Evolutionary conservation across 805 yeast genomes (phyloP).

Genomic region (Schwanniomyces occidentalis): DNA sequence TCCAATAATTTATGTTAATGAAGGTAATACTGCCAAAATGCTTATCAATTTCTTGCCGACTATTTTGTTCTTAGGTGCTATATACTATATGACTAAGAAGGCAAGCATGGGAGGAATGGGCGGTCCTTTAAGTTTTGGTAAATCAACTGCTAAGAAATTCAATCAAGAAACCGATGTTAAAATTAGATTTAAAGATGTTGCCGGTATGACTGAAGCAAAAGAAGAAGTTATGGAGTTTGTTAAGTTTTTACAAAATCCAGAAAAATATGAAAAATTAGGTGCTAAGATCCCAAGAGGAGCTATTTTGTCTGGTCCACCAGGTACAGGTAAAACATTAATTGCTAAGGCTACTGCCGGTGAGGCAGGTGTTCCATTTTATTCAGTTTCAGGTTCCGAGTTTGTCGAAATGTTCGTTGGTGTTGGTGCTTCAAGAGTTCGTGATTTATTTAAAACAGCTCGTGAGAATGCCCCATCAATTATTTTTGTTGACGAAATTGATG

Average conservation of each 20-base stretch:
- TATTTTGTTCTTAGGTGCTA: slow-evolving; percentile 80
- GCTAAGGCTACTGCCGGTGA: slow-evolving; percentile 99
- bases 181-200: slow-evolving; percentile 89
- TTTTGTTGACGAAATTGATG: slow-evolving; percentile 98
- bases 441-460: slow-evolving; percentile 87
- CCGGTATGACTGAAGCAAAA: slow-evolving; percentile 96
- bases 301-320: slow-evolving; percentile 96
- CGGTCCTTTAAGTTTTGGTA: slow-evolving; percentile 81
- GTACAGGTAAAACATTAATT: slow-evolving; percentile 95
- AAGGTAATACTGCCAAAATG: slow-evolving; percentile 64
- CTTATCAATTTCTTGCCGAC: slow-evolving; percentile 86
- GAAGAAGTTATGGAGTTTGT: slow-evolving; percentile 98
- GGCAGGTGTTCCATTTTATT: slow-evolving; percentile 95
- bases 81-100: slow-evolving; percentile 76
- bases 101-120: slow-evolving; percentile 77
- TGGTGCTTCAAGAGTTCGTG: slow-evolving; percentile 98
- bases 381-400: slow-evolving; percentile 96
- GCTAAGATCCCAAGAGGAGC: slow-evolving; percentile 99
- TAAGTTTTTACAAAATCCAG: slow-evolving; percentile 85
- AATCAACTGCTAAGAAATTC: slow-evolving; percentile 86
- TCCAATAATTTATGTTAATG: slow-evolving; percentile 79
- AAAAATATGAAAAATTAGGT: slow-evolving; percentile 87
- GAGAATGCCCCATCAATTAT: slow-evolving; percentile 93
- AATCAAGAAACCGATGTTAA: slow-evolving; percentile 90
- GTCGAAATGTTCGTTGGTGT: slow-evolving; percentile 99